phyloP scores from a whole-genome alignment of 345 rosid species.

The Jatropha curcas region DNA sequence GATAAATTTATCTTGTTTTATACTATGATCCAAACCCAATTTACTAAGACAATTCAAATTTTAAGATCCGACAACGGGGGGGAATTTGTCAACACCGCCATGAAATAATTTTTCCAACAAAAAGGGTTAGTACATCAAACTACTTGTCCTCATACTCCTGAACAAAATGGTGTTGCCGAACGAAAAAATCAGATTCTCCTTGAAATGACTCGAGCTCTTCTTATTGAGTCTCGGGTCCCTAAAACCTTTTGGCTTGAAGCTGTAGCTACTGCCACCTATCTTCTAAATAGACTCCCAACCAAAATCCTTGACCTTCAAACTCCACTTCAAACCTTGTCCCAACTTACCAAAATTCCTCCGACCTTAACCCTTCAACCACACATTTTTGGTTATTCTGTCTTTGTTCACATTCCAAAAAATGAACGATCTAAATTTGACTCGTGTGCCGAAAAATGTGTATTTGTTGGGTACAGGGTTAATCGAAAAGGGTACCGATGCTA shows the following conservation, averaged over 20 bases:
- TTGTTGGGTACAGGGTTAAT: background rate
- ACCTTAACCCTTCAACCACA: background rate
- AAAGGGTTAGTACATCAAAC: background rate
- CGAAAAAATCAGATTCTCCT: background rate
- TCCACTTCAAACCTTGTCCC: background rate
- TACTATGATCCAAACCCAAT: background rate
- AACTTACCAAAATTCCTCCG: background rate
- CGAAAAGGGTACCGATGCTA: background rate
- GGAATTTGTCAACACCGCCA: background rate
- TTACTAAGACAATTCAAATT: background rate
- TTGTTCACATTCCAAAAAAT: background rate
- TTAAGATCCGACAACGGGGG: too few relatives aligned
- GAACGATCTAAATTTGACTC: background rate
- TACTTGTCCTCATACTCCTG: background rate
- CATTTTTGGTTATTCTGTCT: background rate
- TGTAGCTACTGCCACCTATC: background rate
- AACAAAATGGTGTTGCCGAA: background rate
- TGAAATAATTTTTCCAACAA: background rate
- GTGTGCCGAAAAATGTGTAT: background rate
- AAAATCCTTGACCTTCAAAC: background rate
- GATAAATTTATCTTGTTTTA: background rate
- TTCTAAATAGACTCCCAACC: background rate
- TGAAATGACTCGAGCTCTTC: background rate
- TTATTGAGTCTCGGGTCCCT: background rate
- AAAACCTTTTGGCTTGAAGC: background rate